Evolutionary conservation across 441 rosid genomes (phyloP).

Genomic region (Adansonia grandidieri): DNA sequence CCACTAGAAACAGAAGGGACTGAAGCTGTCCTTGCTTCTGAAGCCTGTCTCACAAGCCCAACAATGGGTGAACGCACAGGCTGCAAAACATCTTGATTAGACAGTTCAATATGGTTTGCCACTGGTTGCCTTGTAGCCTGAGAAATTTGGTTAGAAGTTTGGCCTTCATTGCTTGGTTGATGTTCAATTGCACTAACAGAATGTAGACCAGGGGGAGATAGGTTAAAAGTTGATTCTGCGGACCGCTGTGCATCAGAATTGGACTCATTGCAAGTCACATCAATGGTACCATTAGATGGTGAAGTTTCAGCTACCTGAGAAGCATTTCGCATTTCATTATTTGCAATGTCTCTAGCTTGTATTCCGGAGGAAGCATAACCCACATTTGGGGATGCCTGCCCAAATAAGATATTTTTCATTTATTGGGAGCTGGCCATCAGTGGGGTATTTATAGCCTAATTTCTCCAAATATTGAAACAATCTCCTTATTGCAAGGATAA

Average conservation of each 20-base stretch:
- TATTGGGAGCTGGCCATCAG: background rate
- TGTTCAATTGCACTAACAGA: slow-evolving; percentile 35
- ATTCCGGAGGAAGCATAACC: slow-evolving; percentile 34
- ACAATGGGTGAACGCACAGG: slow-evolving; percentile 31
- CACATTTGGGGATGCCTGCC: slow-evolving; percentile 43
- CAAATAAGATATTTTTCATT: slow-evolving; percentile 25
- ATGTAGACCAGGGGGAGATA: slow-evolving; percentile 26
- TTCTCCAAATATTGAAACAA: slow-evolving; percentile 12
- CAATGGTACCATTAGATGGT: slow-evolving; percentile 25
- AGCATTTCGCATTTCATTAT: slow-evolving; percentile 31
- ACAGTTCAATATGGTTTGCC: slow-evolving; percentile 33
- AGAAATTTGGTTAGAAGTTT: slow-evolving; percentile 29
- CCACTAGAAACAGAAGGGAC: slow-evolving; percentile 29
- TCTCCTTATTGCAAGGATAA: background rate
- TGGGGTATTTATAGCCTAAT: background rate
- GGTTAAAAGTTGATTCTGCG: slow-evolving; percentile 23
- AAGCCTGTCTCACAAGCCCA: slow-evolving; percentile 23
- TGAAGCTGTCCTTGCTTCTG: slow-evolving; percentile 31
- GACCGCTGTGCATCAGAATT: slow-evolving; percentile 30
- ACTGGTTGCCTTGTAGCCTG: slow-evolving; percentile 25
- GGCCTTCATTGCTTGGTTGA: slow-evolving; percentile 34
- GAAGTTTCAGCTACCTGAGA: slow-evolving; percentile 41
- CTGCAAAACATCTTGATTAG: slow-evolving; percentile 25
- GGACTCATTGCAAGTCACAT: slow-evolving; percentile 32
- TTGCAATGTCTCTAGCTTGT: slow-evolving; percentile 39